Conservation (phyloP, 345 rosid genomes). For the Ceriops decandra region DNA sequence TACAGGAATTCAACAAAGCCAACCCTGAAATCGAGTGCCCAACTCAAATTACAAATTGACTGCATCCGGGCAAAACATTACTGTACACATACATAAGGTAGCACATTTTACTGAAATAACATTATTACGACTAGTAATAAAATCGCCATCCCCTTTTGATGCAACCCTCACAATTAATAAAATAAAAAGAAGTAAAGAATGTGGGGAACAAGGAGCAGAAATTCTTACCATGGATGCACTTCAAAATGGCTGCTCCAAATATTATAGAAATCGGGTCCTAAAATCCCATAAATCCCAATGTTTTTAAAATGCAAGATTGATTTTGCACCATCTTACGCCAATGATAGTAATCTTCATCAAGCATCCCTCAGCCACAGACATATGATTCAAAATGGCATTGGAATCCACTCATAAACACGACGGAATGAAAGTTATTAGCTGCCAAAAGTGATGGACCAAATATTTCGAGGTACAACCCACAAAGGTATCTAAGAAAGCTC, state of each 20-base stretch:
- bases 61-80: no score
- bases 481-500: constrained; percentile 40
- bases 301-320: neutral
- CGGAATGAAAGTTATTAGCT: neutral
- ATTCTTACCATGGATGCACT: neutral
- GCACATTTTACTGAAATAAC: neutral
- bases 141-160: no score
- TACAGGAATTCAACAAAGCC: no score
- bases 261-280: neutral
- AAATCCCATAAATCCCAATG: neutral
- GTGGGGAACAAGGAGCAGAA: neutral
- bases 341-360: neutral
- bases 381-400: neutral
- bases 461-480: neutral
- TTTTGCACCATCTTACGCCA: constrained; percentile 7
- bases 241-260: neutral
- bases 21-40: no score
- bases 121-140: neutral
- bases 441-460: neutral
- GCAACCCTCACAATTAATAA: neutral
- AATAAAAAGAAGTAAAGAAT: neutral
- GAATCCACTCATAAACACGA: neutral
- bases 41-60: no score
- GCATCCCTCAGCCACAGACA: neutral
- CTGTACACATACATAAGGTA: no score